A percentile compares a stretch with the other conserved stretches of the same genome.
phyloP scores from a whole-genome alignment of 306 rosid genomes.

The Lathyrus sativus region DNA sequence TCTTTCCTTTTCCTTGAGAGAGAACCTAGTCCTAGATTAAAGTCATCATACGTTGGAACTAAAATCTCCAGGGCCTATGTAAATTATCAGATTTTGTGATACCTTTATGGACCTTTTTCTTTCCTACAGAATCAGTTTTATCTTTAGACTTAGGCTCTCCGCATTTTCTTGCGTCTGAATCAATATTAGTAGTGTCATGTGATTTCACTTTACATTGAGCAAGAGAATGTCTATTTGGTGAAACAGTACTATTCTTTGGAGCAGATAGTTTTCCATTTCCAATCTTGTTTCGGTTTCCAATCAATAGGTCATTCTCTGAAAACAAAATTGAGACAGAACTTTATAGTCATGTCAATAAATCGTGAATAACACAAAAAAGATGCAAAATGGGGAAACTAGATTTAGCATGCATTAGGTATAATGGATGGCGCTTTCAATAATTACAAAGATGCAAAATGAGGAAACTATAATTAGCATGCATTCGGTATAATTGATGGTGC shows the following conservation, averaged over 20 bases:
- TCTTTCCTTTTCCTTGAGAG: constrained; percentile 1
- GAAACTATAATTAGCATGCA: constrained; percentile 27
- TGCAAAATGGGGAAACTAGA: constrained; percentile 25
- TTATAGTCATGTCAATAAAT: constrained; percentile 7
- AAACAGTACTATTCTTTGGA: constrained; percentile 49
- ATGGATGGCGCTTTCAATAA: background rate
- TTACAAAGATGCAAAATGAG: background rate
- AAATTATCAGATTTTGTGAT: constrained; percentile 49
- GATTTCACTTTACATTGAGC: constrained; percentile 51
- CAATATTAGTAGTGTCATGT: constrained; percentile 38
- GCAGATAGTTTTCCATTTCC: constrained; percentile 46
- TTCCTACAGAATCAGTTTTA: constrained; percentile 34
- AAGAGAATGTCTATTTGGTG: constrained; percentile 57
- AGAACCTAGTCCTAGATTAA: constrained; percentile 28
- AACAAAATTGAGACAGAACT: constrained; percentile 38
- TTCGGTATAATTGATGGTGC: background rate
- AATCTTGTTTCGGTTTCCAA: constrained; percentile 62
- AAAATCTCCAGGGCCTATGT: constrained; percentile 47
- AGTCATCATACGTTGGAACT: constrained; percentile 21
- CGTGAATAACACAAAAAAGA: background rate
- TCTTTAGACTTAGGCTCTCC: constrained; percentile 41
- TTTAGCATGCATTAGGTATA: constrained; percentile 16
- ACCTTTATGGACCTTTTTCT: constrained; percentile 41
- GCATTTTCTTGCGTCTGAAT: constrained; percentile 43
- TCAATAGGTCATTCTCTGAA: constrained; percentile 67